phyloP scores from a whole-genome alignment of 345 rosid species.

The Syzygium jambos region DNA sequence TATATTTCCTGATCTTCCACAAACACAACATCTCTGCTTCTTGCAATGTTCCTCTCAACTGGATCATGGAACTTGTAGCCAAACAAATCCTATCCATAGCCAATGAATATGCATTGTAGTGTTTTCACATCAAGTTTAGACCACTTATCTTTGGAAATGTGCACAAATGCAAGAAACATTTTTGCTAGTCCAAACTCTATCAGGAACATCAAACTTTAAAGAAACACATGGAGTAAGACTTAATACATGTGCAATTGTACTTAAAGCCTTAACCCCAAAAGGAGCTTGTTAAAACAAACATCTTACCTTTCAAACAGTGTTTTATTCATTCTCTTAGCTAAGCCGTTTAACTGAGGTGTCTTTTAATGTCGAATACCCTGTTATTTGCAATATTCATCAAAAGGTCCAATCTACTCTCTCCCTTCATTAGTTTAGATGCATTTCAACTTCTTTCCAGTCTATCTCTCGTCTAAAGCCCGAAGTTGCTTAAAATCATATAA shows the following conservation, averaged over 20 bases:
- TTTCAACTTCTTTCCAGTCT: not conserved
- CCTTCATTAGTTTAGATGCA: not conserved
- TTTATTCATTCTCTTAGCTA: no score
- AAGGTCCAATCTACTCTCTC: not conserved
- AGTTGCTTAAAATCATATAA: not conserved
- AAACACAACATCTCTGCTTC: no score
- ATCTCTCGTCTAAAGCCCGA: not conserved
- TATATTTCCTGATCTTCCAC: no score
- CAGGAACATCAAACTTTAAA: not conserved
- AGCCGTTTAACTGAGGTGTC: not conserved
- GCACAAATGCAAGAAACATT: not conserved
- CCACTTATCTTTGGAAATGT: not conserved
- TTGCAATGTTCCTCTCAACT: no score
- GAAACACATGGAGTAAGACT: no score
- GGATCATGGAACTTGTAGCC: no score
- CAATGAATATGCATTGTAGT: no score
- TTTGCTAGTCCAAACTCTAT: not conserved
- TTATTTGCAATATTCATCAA: not conserved
- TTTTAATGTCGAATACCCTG: not conserved
- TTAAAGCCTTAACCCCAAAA: no score
- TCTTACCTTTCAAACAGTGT: no score
- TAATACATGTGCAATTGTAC: no score
- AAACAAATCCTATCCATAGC: no score
- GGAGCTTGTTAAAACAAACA: no score
- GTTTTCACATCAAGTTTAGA: not conserved